These are phyloP conservation scores for Iris macrosiphon DNA, from an alignment of 106 monocot species.

Conservation along the genomic window DNA sequence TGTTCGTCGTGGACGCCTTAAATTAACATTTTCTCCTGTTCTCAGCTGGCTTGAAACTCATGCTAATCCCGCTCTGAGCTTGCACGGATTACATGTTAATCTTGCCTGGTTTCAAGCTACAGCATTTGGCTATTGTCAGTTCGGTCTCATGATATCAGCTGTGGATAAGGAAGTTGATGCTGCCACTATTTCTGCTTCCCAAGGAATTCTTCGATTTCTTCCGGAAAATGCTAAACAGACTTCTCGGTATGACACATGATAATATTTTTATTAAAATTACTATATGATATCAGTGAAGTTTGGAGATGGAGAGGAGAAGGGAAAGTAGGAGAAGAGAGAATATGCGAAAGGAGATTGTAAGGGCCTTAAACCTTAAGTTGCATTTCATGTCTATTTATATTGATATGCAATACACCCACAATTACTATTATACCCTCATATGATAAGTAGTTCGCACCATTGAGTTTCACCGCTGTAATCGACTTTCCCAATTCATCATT, in stretches of 20 bases:
- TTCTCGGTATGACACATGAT: neutral
- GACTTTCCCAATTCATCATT: too few species aligned
- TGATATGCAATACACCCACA: too few species aligned
- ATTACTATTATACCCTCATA: too few species aligned
- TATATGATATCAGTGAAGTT: too few species aligned
- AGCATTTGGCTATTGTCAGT: constrained; percentile 62
- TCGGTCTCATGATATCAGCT: constrained; percentile 69
- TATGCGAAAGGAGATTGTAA: too few species aligned
- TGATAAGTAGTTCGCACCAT: too few species aligned
- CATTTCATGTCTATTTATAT: too few species aligned
- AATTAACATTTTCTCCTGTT: constrained; percentile 49
- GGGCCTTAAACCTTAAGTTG: too few species aligned
- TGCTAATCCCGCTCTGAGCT: constrained; percentile 60
- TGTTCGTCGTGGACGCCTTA: constrained; percentile 67
- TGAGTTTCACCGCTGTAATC: too few species aligned
- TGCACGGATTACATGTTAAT: constrained; percentile 45
- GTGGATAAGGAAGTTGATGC: constrained; percentile 24
- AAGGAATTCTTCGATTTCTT: constrained; percentile 23
- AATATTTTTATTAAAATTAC: too few species aligned
- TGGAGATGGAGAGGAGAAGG: too few species aligned
- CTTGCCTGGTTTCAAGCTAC: constrained; percentile 89
- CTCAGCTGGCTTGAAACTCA: constrained; percentile 71
- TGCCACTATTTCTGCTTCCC: constrained; percentile 21
- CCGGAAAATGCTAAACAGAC: neutral
- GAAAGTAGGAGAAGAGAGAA: too few species aligned